Percentiles rank a stretch among this genome's conserved stretches.
Conservation (phyloP, 2,329 filamentous ascomycete genomes). For the Aspergillus ibericus region DNA sequence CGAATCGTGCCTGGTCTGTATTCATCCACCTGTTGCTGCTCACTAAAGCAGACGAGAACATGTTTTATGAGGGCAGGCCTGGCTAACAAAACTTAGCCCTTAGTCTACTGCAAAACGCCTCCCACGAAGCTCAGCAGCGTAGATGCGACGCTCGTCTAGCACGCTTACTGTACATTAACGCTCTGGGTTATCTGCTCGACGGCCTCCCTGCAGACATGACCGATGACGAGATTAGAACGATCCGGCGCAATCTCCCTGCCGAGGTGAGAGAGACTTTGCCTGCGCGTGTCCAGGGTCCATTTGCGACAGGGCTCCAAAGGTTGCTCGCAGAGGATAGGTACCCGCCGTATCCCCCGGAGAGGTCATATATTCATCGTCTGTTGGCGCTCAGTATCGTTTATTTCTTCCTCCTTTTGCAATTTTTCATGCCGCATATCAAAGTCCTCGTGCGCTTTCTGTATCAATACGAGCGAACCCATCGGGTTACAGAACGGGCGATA, state of each 20-base stretch:
- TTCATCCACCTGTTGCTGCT: background rate
- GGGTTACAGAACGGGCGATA: slow-evolving; percentile 61
- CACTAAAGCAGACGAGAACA: background rate
- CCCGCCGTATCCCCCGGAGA: background rate
- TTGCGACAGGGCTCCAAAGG: background rate
- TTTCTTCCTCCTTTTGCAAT: slow-evolving; percentile 59
- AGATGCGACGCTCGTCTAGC: slow-evolving; percentile 33
- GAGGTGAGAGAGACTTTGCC: slow-evolving; percentile 19
- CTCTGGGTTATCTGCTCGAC: slow-evolving; percentile 40
- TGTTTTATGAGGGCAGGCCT: background rate
- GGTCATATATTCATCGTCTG: slow-evolving; percentile 59
- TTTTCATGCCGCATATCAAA: slow-evolving; percentile 63
- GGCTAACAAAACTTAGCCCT: slow-evolving; percentile 26
- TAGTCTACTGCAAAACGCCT: slow-evolving; percentile 37
- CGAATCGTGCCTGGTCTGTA: slow-evolving; percentile 34
- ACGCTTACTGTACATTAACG: slow-evolving; percentile 38
- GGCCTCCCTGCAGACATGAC: slow-evolving; percentile 35
- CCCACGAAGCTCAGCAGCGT: slow-evolving; percentile 35
- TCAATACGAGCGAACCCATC: slow-evolving; percentile 65
- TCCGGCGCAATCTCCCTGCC: slow-evolving; percentile 30
- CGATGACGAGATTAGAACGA: slow-evolving; percentile 28
- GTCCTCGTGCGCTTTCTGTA: slow-evolving; percentile 56
- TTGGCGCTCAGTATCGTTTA: slow-evolving; percentile 59
- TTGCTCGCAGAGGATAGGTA: background rate
- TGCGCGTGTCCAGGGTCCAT: background rate